Evolutionary conservation across 2,329 filamentous ascomycete genomes (phyloP).

Genomic region (Huntiella decipiens): DNA sequence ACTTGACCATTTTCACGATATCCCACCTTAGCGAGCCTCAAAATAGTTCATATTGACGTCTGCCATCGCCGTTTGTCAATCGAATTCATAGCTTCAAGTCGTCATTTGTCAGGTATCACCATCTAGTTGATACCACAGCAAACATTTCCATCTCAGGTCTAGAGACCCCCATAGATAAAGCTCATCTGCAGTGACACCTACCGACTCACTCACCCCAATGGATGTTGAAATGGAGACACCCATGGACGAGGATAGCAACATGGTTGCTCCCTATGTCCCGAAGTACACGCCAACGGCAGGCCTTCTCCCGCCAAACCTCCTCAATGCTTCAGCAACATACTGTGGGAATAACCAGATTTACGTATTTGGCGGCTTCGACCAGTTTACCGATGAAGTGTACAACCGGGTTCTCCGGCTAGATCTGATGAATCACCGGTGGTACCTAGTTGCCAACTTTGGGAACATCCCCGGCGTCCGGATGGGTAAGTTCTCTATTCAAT

Average conservation of each 20-base stretch:
- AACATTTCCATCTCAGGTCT: too few species aligned
- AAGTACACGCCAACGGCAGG: constrained; percentile 26
- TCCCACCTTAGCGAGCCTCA: too few species aligned
- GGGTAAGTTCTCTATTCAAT: constrained; percentile 36
- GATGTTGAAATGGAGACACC: too few species aligned
- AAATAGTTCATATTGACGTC: too few species aligned
- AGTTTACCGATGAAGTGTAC: constrained; percentile 97
- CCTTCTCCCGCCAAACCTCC: constrained; percentile 75
- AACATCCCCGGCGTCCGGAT: constrained; percentile 94
- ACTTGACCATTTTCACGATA: too few species aligned
- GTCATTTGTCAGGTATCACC: too few species aligned
- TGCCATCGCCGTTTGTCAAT: too few species aligned
- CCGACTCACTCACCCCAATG: too few species aligned
- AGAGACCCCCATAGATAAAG: too few species aligned
- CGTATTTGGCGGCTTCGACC: constrained; percentile 94
- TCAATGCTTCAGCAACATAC: constrained; percentile 98
- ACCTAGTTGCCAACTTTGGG: constrained; percentile 90
- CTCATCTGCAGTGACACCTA: too few species aligned
- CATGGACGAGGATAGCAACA: neutral
- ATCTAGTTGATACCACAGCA: too few species aligned
- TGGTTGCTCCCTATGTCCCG: neutral
- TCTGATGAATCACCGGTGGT: constrained; percentile 78
- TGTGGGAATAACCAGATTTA: constrained; percentile 96
- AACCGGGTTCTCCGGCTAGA: constrained; percentile 90
- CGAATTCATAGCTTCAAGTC: too few species aligned